Percentiles rank a stretch among this genome's conserved stretches.
Conservation (phyloP, 2,329 filamentous ascomycete genomes). For the Fusarium subglutinans region DNA sequence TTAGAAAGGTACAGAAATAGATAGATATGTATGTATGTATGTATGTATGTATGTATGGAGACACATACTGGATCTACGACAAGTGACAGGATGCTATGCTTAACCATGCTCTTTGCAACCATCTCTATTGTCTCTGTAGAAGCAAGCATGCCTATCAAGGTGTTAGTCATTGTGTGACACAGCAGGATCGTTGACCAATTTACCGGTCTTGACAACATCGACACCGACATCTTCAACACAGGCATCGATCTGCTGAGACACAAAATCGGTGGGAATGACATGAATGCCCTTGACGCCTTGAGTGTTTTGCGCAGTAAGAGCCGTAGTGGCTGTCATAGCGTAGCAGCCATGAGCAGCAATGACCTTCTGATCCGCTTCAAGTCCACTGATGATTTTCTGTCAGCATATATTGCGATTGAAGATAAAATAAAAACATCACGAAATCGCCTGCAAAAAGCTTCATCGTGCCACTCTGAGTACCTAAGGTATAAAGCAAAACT, state of each 20-base stretch:
- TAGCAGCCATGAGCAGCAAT: conserved; percentile 93
- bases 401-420: background rate
- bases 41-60: too few relatives aligned
- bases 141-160: conserved; percentile 51
- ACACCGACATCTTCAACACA: conserved; percentile 85
- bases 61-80: conserved; percentile 52
- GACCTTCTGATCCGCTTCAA: conserved; percentile 96
- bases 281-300: conserved; percentile 84
- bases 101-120: conserved; percentile 45
- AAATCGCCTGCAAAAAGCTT: background rate
- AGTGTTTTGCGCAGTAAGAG: conserved; percentile 96
- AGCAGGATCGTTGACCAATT: conserved; percentile 32
- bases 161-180: background rate
- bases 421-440: background rate
- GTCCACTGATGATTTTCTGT: conserved; percentile 66
- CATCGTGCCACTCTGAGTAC: conserved; percentile 1
- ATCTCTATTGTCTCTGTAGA: conserved; percentile 50
- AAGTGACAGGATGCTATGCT: conserved; percentile 45
- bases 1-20: background rate
- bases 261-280: conserved; percentile 78
- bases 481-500: background rate
- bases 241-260: conserved; percentile 85
- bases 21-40: too few relatives aligned
- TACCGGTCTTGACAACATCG: conserved; percentile 93
- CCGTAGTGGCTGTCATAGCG: conserved; percentile 94